Evolutionary conservation across 345 rosid genomes (phyloP).

Genomic region (Gossypium mustelinum): DNA sequence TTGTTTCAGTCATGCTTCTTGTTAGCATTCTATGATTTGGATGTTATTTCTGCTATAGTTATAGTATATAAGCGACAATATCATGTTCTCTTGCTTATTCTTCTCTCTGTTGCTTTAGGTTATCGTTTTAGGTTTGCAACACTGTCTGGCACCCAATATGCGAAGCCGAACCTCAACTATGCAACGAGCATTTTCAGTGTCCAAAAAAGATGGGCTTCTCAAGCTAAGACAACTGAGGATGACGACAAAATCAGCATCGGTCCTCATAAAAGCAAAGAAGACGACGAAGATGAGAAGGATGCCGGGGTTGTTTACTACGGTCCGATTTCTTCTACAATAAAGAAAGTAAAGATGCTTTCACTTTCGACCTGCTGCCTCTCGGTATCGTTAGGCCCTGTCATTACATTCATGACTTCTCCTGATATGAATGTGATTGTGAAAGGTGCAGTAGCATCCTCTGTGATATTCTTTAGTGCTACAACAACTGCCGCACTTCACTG

Average conservation of each 20-base stretch:
- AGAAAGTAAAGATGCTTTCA: constrained; percentile 88
- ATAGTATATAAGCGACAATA: not conserved
- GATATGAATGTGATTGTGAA: constrained; percentile 78
- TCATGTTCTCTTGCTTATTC: not conserved
- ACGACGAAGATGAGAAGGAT: constrained; percentile 38
- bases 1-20: not conserved
- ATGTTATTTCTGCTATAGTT: not conserved
- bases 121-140: not conserved
- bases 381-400: constrained; percentile 81
- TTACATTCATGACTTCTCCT: constrained; percentile 89
- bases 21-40: not conserved
- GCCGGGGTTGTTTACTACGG: constrained; percentile 59
- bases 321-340: constrained; percentile 79
- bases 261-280: constrained; percentile 37
- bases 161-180: constrained; percentile 25
- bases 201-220: constrained; percentile 59
- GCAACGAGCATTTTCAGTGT: constrained; percentile 17
- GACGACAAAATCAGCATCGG: constrained; percentile 77
- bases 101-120: not conserved
- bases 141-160: not conserved
- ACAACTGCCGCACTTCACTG: not conserved
- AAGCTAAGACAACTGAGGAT: constrained; percentile 43
- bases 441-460: constrained; percentile 38
- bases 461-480: not conserved
- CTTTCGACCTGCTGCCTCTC: constrained; percentile 97